phyloP scores from a whole-genome alignment of 306 rosid species.

The Cucumis hystrix region DNA sequence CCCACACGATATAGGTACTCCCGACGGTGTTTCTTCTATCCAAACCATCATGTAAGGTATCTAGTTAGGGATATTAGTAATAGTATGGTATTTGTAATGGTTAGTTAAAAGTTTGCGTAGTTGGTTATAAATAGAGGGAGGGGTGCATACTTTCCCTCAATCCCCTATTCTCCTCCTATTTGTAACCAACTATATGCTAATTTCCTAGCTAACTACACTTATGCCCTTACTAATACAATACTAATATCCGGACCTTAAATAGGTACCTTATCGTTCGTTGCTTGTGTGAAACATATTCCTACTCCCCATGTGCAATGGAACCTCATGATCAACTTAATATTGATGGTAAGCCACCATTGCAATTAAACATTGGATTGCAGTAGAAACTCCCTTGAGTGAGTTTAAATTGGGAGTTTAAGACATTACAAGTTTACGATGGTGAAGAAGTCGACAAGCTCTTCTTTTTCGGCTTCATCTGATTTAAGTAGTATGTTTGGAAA shows the following conservation, averaged over 20 bases:
- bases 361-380: constrained; percentile 1
- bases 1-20: constrained; percentile 40
- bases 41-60: constrained; percentile 13
- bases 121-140: too few species aligned
- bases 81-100: too few species aligned
- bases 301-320: constrained; percentile 14
- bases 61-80: too few species aligned
- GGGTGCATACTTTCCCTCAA: too few species aligned
- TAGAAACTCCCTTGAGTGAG: constrained; percentile 25
- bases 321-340: constrained; percentile 3
- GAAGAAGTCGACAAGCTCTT: constrained; percentile 6
- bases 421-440: background rate
- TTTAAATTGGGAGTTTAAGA: constrained; percentile 19
- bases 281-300: constrained; percentile 38
- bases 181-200: too few species aligned
- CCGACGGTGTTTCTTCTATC: constrained; percentile 26
- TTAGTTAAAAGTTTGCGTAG: too few species aligned
- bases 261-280: constrained; percentile 12
- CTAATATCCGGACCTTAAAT: too few species aligned
- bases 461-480: background rate
- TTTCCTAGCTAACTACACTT: too few species aligned
- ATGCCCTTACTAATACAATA: too few species aligned
- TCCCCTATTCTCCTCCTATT: too few species aligned
- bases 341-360: constrained; percentile 7
- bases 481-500: too few species aligned